Percentiles rank a stretch among this genome's conserved stretches.
Evolutionary conservation across 345 rosid species (phyloP).

Genomic region (Mallotus nudiflorus): DNA sequence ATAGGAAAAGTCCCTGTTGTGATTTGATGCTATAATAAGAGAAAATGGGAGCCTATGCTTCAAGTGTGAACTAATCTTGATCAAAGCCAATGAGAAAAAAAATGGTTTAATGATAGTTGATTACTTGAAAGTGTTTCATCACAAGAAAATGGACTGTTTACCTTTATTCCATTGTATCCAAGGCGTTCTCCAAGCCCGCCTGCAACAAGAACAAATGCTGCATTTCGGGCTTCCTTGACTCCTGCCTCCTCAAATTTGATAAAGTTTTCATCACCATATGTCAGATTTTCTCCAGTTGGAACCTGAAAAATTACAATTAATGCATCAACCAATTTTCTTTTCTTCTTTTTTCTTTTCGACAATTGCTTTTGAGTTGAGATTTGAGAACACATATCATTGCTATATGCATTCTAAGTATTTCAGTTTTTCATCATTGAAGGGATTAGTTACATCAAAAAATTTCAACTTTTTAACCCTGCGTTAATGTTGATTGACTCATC

Average conservation of each 20-base stretch:
- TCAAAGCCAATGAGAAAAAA: background rate
- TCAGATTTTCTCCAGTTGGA: constrained; percentile 80
- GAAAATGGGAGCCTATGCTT: background rate
- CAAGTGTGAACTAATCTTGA: background rate
- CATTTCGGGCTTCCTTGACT: constrained; percentile 70
- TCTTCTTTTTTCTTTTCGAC: background rate
- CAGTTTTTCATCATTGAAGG: background rate
- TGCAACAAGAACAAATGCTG: constrained; percentile 95
- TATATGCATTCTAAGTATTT: too few species aligned
- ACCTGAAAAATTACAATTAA: constrained; percentile 45
- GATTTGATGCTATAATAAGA: background rate
- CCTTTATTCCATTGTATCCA: constrained; percentile 98
- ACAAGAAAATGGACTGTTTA: constrained; percentile 12
- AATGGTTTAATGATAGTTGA: background rate
- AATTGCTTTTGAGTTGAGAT: background rate
- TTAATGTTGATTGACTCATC: background rate
- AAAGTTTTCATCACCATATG: constrained; percentile 64
- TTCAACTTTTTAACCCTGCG: background rate
- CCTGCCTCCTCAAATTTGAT: constrained; percentile 74
- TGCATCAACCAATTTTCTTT: background rate
- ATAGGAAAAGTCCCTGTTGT: background rate
- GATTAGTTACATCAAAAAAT: background rate
- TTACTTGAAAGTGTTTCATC: background rate
- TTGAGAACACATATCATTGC: too few species aligned
- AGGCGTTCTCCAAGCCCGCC: constrained; percentile 99